These are phyloP conservation scores for Lablab purpureus DNA, from an alignment of 306 rosid genomes.

Conservation along the genomic window DNA sequence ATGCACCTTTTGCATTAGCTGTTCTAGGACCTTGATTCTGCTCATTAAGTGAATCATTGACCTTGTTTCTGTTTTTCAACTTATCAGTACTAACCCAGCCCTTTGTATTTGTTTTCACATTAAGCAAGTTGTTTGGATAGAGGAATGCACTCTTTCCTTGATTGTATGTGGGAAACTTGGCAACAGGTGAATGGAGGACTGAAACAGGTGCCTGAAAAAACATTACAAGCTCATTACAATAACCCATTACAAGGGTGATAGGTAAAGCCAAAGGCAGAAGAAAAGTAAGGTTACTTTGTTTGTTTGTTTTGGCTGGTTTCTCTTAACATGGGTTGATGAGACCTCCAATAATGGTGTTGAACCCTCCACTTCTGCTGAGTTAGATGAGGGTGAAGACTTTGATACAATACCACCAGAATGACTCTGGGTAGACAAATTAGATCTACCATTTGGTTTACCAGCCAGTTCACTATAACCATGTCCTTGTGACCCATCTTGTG, in stretches of 20 bases:
- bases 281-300: conserved; percentile 59
- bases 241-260: conserved; percentile 20
- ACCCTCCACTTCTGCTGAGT: conserved; percentile 49
- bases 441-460: conserved; percentile 55
- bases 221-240: conserved; percentile 43
- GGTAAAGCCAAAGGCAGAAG: conserved; percentile 2
- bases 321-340: conserved; percentile 56
- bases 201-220: conserved; percentile 57
- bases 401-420: conserved; percentile 46
- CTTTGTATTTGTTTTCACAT: conserved; percentile 57
- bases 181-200: conserved; percentile 57
- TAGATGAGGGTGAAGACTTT: conserved; percentile 52
- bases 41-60: conserved; percentile 52
- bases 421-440: conserved; percentile 57
- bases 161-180: conserved; percentile 62
- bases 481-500: conserved; percentile 58
- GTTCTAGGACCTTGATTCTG: conserved; percentile 71
- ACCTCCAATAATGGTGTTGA: conserved; percentile 52
- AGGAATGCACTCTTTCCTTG: conserved; percentile 67
- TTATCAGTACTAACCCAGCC: conserved; percentile 71
- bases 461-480: conserved; percentile 52
- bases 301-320: conserved; percentile 60
- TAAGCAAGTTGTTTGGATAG: conserved; percentile 59
- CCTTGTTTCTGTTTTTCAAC: conserved; percentile 67
- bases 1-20: conserved; percentile 51